Conservation (phyloP, 495 filamentous ascomycete species). For the Penicillium cataractarum region DNA sequence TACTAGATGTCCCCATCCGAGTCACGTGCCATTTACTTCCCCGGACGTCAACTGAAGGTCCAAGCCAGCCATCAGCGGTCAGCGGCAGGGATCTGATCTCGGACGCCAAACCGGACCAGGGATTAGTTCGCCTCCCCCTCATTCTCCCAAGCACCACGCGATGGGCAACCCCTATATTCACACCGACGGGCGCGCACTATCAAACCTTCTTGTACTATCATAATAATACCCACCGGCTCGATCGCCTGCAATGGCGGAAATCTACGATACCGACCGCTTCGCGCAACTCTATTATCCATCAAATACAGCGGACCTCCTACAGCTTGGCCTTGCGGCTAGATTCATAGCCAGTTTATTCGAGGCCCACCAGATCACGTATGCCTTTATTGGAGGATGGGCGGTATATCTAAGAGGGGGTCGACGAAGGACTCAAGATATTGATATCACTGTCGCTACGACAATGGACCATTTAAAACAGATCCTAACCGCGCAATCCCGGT, state of each 20-base stretch:
- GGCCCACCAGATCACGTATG: slow-evolving; percentile 25
- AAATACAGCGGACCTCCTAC: slow-evolving; percentile 28
- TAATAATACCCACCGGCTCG: neutral
- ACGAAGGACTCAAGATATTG: slow-evolving; percentile 27
- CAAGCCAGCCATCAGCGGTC: neutral
- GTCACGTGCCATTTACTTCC: slow-evolving; percentile 3
- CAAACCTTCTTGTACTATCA: slow-evolving; percentile 4
- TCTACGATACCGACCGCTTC: slow-evolving; percentile 31
- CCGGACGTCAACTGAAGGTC: neutral
- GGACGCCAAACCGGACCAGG: slow-evolving; percentile 15
- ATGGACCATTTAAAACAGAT: slow-evolving; percentile 29
- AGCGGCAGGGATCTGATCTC: slow-evolving; percentile 13
- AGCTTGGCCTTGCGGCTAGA: slow-evolving; percentile 26
- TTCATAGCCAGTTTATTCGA: slow-evolving; percentile 28
- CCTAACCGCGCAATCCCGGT: slow-evolving; percentile 26
- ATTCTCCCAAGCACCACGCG: neutral
- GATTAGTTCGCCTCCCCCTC: slow-evolving; percentile 14
- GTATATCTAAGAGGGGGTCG: slow-evolving; percentile 26
- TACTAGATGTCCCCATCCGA: neutral
- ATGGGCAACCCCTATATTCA: slow-evolving; percentile 15
- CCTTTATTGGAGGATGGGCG: slow-evolving; percentile 30
- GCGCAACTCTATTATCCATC: slow-evolving; percentile 31
- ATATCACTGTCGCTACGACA: slow-evolving; percentile 25
- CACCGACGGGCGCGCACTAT: slow-evolving; percentile 9
- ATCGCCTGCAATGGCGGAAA: slow-evolving; percentile 26